Conservation (phyloP, 2,329 filamentous ascomycete species). For the Aspergillus sp. region DNA sequence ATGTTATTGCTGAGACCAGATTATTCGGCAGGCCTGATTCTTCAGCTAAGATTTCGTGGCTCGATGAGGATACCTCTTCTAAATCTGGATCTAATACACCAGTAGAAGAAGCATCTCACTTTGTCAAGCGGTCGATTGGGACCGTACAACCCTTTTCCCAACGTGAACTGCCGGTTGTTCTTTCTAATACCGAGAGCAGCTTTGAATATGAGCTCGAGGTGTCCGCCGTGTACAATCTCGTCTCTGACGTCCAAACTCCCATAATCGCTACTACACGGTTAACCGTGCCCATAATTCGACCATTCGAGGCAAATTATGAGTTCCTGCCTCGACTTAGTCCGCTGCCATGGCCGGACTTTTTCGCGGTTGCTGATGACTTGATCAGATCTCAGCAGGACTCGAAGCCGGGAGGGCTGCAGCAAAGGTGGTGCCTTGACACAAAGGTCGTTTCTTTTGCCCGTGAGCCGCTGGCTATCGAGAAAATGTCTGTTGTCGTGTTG, state of each 20-base stretch:
- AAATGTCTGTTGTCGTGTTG: slow-evolving; percentile 63
- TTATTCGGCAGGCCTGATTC: slow-evolving; percentile 60
- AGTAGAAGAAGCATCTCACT: slow-evolving; percentile 29
- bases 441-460: slow-evolving; percentile 72
- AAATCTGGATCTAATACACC: slow-evolving; percentile 27
- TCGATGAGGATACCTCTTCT: slow-evolving; percentile 29
- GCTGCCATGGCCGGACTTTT: slow-evolving; percentile 84
- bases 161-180: slow-evolving; percentile 41
- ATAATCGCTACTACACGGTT: slow-evolving; percentile 72
- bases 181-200: slow-evolving; percentile 54
- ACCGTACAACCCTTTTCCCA: slow-evolving; percentile 33
- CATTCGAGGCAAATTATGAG: slow-evolving; percentile 91
- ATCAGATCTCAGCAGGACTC: slow-evolving; percentile 26
- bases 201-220: slow-evolving; percentile 68
- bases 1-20: slow-evolving; percentile 67
- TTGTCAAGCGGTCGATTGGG: slow-evolving; percentile 35
- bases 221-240: slow-evolving; percentile 73
- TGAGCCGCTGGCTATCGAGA: slow-evolving; percentile 61
- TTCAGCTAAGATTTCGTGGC: slow-evolving; percentile 48
- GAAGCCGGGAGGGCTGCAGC: slow-evolving; percentile 64
- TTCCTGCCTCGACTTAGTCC: slow-evolving; percentile 75
- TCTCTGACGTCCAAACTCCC: slow-evolving; percentile 75
- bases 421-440: slow-evolving; percentile 78
- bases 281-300: slow-evolving; percentile 71
- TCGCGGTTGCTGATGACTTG: slow-evolving; percentile 57